phyloP scores from a whole-genome alignment of 192 early-diverging fungal species.

The Oehlia diaphana region DNA sequence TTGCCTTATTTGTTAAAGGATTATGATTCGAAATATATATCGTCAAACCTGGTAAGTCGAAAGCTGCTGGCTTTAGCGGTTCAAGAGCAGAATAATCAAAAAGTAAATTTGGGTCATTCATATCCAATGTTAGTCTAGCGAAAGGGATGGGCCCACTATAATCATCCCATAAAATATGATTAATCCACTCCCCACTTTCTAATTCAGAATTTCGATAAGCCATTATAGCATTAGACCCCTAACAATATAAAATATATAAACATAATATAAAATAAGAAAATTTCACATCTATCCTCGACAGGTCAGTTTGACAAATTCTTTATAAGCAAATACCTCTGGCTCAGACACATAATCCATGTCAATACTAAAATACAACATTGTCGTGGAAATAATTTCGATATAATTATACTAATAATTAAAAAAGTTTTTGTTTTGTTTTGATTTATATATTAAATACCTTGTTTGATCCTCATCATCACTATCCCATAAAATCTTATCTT shows the following conservation, averaged over 20 bases:
- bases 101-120: conserved; percentile 78
- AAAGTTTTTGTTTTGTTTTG: too few relatives aligned
- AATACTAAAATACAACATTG: background rate
- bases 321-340: background rate
- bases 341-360: background rate
- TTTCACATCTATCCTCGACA: too few relatives aligned
- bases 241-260: background rate
- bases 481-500: conserved; percentile 80
- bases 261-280: background rate
- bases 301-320: background rate
- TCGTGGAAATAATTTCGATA: background rate
- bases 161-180: conserved; percentile 81
- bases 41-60: background rate
- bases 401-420: background rate
- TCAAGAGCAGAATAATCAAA: conserved; percentile 61
- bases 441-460: conserved; percentile 6
- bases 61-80: conserved; percentile 30
- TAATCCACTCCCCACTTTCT: conserved; percentile 69
- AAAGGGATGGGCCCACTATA: conserved; percentile 55
- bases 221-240: background rate
- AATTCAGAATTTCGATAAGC: conserved; percentile 37
- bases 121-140: conserved; percentile 56
- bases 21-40: background rate
- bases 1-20: background rate
- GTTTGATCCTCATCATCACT: conserved; percentile 39